A percentile compares a stretch with the other conserved stretches of the same genome.
These are phyloP conservation scores for Aspergillus ochraceus DNA, from an alignment of 2,329 filamentous ascomycete genomes.

Conservation along the genomic window DNA sequence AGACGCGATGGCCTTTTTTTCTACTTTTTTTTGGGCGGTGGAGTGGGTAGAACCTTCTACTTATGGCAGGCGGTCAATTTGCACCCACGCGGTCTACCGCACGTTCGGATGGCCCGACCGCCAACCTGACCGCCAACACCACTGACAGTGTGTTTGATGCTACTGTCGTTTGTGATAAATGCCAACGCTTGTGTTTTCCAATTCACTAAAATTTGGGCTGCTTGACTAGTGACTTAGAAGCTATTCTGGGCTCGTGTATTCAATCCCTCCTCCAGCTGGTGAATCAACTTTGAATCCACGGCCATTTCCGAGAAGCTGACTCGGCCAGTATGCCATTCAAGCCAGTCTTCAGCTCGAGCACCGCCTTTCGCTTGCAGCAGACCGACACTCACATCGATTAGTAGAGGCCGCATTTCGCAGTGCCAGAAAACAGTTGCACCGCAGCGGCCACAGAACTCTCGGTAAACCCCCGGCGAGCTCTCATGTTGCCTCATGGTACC, in stretches of 20 bases:
- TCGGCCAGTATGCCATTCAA: constrained; percentile 61
- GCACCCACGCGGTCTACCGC: background rate
- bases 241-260: background rate
- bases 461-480: constrained; percentile 54
- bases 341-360: constrained; percentile 57
- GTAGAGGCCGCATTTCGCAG: constrained; percentile 50
- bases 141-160: too few species aligned
- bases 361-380: constrained; percentile 54
- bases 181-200: too few species aligned
- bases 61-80: constrained; percentile 15
- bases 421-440: constrained; percentile 67
- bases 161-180: too few species aligned
- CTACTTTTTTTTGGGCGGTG: constrained; percentile 2
- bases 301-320: constrained; percentile 63
- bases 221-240: too few species aligned
- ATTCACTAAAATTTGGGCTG: too few species aligned
- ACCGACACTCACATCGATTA: constrained; percentile 66
- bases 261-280: constrained; percentile 27
- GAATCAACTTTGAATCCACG: constrained; percentile 31
- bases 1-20: background rate
- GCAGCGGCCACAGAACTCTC: constrained; percentile 64
- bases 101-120: background rate
- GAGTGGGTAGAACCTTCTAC: background rate
- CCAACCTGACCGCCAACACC: too few species aligned
- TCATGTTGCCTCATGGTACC: constrained; percentile 54